Evolutionary conservation across 129 eudicot species (phyloP).

Genomic region (Scalesia atractyloides): DNA sequence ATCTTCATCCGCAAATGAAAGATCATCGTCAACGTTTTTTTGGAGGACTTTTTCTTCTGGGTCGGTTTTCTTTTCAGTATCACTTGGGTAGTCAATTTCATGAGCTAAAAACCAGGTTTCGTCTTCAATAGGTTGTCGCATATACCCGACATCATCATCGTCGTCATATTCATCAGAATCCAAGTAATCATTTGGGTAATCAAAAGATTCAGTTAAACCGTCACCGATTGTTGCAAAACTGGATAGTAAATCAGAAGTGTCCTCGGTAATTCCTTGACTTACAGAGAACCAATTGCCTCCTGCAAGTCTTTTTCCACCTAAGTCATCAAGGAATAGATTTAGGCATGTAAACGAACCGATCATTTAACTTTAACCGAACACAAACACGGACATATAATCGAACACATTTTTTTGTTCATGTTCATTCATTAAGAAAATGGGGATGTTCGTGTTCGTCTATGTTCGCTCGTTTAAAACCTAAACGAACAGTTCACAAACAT

Average conservation of each 20-base stretch:
- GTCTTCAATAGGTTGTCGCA: conserved; percentile 99
- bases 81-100: conserved; percentile 97
- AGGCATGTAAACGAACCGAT: too few species aligned
- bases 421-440: too few species aligned
- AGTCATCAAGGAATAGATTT: conserved; percentile 18
- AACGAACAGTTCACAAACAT: too few species aligned
- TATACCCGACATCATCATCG: conserved; percentile 96
- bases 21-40: conserved; percentile 87
- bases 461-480: too few species aligned
- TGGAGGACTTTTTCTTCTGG: conserved; percentile 61
- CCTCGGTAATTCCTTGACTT: conserved; percentile 93
- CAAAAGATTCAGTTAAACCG: conserved; percentile 87
- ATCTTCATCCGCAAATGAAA: conserved; percentile 91
- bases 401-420: too few species aligned
- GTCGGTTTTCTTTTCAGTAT: conserved; percentile 83
- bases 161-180: conserved; percentile 99
- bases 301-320: conserved; percentile 75
- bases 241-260: conserved; percentile 88
- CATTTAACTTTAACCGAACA: too few species aligned
- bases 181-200: conserved; percentile 93
- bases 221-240: conserved; percentile 98
- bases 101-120: conserved; percentile 99
- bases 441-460: too few species aligned
- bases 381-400: too few species aligned
- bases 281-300: conserved; percentile 99